Base-by-base conservation (phyloP, 306 rosid species). In the Hylodesmum podocarpum region DNA sequence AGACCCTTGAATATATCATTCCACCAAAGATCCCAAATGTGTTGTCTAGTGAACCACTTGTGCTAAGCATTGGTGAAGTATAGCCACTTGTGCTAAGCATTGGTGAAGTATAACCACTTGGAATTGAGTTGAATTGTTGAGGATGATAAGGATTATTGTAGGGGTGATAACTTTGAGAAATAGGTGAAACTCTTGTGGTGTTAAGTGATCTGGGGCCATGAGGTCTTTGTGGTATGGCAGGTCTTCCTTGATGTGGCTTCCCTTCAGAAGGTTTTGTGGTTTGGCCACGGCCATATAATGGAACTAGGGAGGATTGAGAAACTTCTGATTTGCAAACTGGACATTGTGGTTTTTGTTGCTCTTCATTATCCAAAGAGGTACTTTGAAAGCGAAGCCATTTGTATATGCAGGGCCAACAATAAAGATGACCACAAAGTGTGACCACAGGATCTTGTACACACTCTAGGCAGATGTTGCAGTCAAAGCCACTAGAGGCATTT, bases 381-480 rank as follows among this genome's bases (percentile, higher is more conserved):
- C 65, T 80, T 57, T 78, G 85, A 59, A 72, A 86, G 34, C 85
- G 81, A 54, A 92, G 85, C 98, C 98, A 94, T 72, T 86, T 94
- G 84, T 91, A 94, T 19, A 94, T 82, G 91, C 98, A 94, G 29
- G 97, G 95, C 98, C 98, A 94, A 81, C 98, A 94, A 86, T 80
- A 94, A 67, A 94, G 95, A 78, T 94, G 98, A 28, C 98, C 98
- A 53, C 98, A 94, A 39, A 94, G 91, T 1, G 98, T 94, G 51
- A 94, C 96, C 40, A 94, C 98, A 0, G 98, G 98, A 21, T 94
- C 98, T 70, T 85, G 90, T 68, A 92, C 96, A 27, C 79, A 16
- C 9, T 90, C 98, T 18, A 94, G 77, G 75, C 98, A 94, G 76
- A 94, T 94, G 88, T 89, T 91, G 92, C 98, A 94, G 27, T 94